Percentiles rank a stretch among this genome's conserved stretches.
phyloP scores from a whole-genome alignment of 1,284 basidiomycete genomes.

The Lignosus rhinocerotis region DNA sequence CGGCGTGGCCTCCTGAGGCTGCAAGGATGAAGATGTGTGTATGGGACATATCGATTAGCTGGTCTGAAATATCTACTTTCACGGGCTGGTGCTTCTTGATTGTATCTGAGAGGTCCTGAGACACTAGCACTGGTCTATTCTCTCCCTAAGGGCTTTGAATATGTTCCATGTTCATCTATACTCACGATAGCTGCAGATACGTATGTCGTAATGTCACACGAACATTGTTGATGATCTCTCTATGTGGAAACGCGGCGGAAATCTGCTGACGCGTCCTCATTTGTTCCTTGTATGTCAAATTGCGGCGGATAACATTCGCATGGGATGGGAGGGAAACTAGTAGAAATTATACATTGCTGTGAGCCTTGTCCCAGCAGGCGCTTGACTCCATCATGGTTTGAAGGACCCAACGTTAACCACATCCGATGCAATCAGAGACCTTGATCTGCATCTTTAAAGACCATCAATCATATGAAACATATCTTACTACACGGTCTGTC shows the following conservation, averaged over 20 bases:
- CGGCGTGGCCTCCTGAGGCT: background rate
- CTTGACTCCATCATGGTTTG: no score
- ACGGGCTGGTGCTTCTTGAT: background rate
- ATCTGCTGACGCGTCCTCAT: no score
- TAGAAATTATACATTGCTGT: no score
- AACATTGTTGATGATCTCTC: background rate
- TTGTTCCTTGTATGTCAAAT: background rate
- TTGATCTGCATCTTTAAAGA: no score
- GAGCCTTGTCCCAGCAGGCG: no score
- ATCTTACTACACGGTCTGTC: no score
- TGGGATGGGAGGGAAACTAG: no score
- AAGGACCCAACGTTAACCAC: no score
- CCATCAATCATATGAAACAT: no score
- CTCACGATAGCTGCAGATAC: conserved; percentile 3
- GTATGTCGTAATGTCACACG: conserved; percentile 1
- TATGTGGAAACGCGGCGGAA: no score
- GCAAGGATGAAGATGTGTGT: background rate
- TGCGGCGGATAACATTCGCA: no score
- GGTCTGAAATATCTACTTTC: background rate
- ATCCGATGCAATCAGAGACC: no score
- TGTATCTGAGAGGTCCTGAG: background rate
- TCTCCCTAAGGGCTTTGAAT: background rate
- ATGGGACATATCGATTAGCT: background rate
- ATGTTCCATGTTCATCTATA: conserved; percentile 2
- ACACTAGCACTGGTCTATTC: background rate